These are phyloP conservation scores for Camellia lanceoleosa DNA, from an alignment of 148 eudicot genomes.

Conservation along the genomic window DNA sequence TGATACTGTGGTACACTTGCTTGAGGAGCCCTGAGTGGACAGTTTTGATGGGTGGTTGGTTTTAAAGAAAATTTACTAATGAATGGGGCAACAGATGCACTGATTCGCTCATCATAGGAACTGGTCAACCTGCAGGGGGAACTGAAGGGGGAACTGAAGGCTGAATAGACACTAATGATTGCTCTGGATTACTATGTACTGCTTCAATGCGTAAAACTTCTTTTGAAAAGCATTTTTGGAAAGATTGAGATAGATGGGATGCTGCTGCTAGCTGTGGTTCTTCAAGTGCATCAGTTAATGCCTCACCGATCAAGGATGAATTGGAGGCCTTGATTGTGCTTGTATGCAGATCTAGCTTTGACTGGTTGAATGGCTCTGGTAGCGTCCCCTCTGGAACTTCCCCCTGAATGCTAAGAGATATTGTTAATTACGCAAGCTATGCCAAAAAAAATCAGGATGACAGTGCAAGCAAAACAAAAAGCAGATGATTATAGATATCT, in stretches of 20 bases:
- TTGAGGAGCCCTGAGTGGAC: slow-evolving; percentile 6
- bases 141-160: slow-evolving; percentile 6
- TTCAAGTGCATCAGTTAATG: neutral
- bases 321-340: slow-evolving; percentile 18
- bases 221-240: slow-evolving; percentile 51
- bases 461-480: neutral
- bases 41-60: neutral
- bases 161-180: neutral
- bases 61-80: slow-evolving; percentile 5
- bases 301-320: slow-evolving; percentile 6
- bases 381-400: slow-evolving; percentile 71
- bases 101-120: slow-evolving; percentile 1
- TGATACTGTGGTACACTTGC: slow-evolving; percentile 13
- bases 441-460: neutral
- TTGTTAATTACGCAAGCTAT: neutral
- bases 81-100: slow-evolving; percentile 10
- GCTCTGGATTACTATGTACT: slow-evolving; percentile 2
- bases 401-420: slow-evolving; percentile 35
- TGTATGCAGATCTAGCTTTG: slow-evolving; percentile 26
- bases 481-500: neutral
- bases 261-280: slow-evolving; percentile 25
- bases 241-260: slow-evolving; percentile 53
- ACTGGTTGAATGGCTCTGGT: slow-evolving; percentile 53
- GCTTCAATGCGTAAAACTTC: slow-evolving; percentile 10
- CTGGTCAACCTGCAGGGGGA: neutral